Conservation (phyloP, 176 grass and related monocot genomes). For the Ampelocalamus luodianensis region DNA sequence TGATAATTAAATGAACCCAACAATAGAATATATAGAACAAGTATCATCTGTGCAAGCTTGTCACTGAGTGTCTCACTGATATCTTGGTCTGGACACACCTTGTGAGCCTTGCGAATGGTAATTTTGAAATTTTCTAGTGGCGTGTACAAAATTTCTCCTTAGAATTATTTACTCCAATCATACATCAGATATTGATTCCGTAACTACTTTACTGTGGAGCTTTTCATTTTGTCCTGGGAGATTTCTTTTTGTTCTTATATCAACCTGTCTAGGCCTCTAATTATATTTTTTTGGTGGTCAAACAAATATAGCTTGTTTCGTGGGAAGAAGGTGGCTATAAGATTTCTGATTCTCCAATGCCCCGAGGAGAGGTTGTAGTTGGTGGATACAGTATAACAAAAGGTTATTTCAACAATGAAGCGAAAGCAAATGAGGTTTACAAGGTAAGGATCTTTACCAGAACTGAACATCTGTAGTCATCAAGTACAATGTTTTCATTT, state of each 20-base stretch:
- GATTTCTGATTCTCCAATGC: slow-evolving; percentile 80
- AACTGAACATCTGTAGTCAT: slow-evolving; percentile 1
- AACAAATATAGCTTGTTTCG: slow-evolving; percentile 65
- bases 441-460: slow-evolving; percentile 50
- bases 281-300: neutral
- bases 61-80: neutral
- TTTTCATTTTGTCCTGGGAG: slow-evolving; percentile 4
- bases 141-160: too few relatives aligned
- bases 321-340: slow-evolving; percentile 86
- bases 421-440: slow-evolving; percentile 81
- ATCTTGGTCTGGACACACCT: neutral
- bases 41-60: neutral
- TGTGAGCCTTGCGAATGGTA: neutral
- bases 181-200: neutral
- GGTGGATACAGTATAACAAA: slow-evolving; percentile 74
- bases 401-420: slow-evolving; percentile 88
- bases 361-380: slow-evolving; percentile 78
- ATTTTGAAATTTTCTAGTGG: too few relatives aligned
- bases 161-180: too few relatives aligned
- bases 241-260: neutral
- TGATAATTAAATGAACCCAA: neutral
- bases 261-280: neutral
- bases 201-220: neutral
- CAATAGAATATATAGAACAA: neutral
- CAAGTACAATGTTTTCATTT: neutral